A percentile compares a stretch with the other conserved stretches of the same genome.
Evolutionary conservation across 2,329 filamentous ascomycete genomes (phyloP).

Genomic region (Beauveria sp.): DNA sequence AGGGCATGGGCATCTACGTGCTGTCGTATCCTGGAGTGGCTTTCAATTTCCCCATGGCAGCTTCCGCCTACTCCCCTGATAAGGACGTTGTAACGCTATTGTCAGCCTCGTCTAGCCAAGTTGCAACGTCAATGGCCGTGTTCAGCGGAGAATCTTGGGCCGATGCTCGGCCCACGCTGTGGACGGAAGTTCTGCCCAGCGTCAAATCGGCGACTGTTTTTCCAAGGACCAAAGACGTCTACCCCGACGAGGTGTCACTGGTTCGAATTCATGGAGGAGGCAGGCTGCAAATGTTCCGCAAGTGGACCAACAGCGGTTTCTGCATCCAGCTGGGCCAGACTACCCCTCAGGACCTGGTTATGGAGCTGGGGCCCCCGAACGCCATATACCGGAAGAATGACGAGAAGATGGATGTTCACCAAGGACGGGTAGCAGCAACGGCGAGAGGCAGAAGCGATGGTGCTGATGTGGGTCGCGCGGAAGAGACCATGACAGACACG

Average conservation of each 20-base stretch:
- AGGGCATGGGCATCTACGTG: conserved; percentile 67
- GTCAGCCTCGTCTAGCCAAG: conserved; percentile 66
- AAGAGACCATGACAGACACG: conserved; percentile 56
- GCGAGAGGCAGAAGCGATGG: conserved; percentile 38
- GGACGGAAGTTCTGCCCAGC: conserved; percentile 65
- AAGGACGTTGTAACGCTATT: conserved; percentile 82
- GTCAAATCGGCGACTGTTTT: conserved; percentile 63
- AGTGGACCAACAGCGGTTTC: conserved; percentile 57
- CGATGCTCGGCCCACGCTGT: conserved; percentile 68
- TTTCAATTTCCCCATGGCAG: conserved; percentile 77
- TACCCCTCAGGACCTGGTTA: conserved; percentile 82
- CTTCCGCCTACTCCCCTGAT: conserved; percentile 63
- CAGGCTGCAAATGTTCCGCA: conserved; percentile 67
- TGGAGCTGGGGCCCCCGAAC: conserved; percentile 86
- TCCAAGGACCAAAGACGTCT: conserved; percentile 65
- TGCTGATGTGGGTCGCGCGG: conserved; percentile 36
- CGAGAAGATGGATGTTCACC: conserved; percentile 80
- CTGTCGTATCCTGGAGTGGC: conserved; percentile 92
- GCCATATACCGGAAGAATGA: conserved; percentile 91
- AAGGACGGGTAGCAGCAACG: conserved; percentile 47
- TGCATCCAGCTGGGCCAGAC: conserved; percentile 76
- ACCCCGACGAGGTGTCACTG: conserved; percentile 83
- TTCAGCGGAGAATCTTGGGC: conserved; percentile 90
- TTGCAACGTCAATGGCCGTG: conserved; percentile 80
- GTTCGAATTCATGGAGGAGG: conserved; percentile 73